phyloP scores from a whole-genome alignment of 2,329 filamentous ascomycete genomes.

The Fusarium devonianum region DNA sequence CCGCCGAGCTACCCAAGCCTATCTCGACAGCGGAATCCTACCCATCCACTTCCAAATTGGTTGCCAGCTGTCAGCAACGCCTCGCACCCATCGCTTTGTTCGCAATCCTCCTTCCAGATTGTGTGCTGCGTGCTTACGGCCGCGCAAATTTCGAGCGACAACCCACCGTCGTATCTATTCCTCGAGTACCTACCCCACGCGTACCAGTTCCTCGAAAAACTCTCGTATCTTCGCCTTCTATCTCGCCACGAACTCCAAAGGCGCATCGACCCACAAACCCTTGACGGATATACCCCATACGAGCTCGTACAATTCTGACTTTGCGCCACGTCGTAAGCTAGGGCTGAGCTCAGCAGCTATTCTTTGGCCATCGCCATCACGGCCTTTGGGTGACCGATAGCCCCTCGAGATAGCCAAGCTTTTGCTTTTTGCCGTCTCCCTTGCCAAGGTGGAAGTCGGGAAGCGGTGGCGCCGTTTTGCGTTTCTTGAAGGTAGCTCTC shows the following conservation, averaged over 20 bases:
- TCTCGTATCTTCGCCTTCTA: no score
- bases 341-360: slow-evolving; percentile 4
- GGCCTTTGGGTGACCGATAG: slow-evolving; percentile 4
- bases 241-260: no score
- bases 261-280: slow-evolving; percentile 6
- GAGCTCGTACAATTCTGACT: slow-evolving; percentile 15
- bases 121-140: background rate
- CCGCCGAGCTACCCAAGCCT: background rate
- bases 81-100: background rate
- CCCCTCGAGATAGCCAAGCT: slow-evolving; percentile 9
- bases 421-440: slow-evolving; percentile 14
- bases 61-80: slow-evolving; percentile 14
- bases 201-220: background rate
- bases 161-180: background rate
- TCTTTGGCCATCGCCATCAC: slow-evolving; percentile 7
- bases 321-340: slow-evolving; percentile 26
- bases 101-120: background rate
- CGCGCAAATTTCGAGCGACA: slow-evolving; percentile 3
- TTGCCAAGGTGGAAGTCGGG: slow-evolving; percentile 35
- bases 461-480: slow-evolving; percentile 16
- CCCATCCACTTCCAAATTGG: background rate
- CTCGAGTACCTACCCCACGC: slow-evolving; percentile 7
- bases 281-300: slow-evolving; percentile 13
- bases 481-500: slow-evolving; percentile 16
- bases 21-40: no score